A percentile compares a stretch with the other conserved stretches of the same genome.
Conservation (phyloP, 345 rosid genomes). For the Theobroma cacao region DNA sequence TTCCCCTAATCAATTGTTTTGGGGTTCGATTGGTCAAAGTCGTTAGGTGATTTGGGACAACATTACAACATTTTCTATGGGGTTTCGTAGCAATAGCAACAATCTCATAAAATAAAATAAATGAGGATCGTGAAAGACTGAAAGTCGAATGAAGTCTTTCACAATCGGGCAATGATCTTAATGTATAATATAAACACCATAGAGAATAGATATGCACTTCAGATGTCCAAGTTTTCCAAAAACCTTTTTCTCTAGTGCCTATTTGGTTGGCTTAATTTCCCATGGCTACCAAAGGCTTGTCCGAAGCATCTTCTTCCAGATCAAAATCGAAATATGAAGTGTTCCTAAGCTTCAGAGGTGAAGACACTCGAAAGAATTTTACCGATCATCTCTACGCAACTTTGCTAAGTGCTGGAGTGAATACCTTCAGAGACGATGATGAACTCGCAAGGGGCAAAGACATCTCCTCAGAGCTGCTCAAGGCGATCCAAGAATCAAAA, state of each 20-base stretch:
- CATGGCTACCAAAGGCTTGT: background rate
- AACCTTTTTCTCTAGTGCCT: background rate
- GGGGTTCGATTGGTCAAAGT: too few relatives aligned
- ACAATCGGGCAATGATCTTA: too few relatives aligned
- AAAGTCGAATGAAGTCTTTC: too few relatives aligned
- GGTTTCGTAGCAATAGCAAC: too few relatives aligned
- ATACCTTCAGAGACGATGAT: conserved; percentile 25
- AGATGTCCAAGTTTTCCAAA: too few relatives aligned
- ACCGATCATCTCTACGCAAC: conserved; percentile 25
- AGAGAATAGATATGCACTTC: too few relatives aligned
- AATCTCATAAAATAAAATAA: too few relatives aligned
- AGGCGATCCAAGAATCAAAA: conserved; percentile 20
- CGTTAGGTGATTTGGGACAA: too few relatives aligned
- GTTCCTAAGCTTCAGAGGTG: conserved; percentile 35
- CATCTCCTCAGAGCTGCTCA: conserved; percentile 18
- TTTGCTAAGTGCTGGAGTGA: conserved; percentile 12
- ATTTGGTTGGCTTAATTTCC: background rate
- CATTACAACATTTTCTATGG: too few relatives aligned
- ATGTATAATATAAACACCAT: too few relatives aligned
- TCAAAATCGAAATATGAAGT: conserved; percentile 24
- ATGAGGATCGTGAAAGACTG: too few relatives aligned
- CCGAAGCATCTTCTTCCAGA: background rate
- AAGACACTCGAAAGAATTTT: conserved; percentile 31
- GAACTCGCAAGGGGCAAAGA: conserved; percentile 19
- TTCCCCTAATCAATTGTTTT: too few relatives aligned